These are phyloP conservation scores for Calonectria pseudoreteaudii DNA, from an alignment of 2,329 filamentous ascomycete species.

Conservation along the genomic window DNA sequence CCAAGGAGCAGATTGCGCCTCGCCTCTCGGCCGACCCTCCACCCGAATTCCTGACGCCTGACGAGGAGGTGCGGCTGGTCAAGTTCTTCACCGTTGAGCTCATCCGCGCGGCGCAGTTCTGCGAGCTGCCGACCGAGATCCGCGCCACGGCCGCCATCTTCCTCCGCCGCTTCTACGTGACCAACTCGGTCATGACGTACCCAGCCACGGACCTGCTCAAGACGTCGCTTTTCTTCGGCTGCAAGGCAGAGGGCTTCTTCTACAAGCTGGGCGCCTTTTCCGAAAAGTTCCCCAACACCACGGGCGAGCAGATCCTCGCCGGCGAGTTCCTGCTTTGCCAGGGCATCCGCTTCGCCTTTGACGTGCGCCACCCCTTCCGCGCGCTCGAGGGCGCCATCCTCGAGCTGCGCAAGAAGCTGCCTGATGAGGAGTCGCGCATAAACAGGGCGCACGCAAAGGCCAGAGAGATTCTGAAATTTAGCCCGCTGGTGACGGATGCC, in stretches of 20 bases:
- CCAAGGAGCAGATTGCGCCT: slow-evolving; percentile 69
- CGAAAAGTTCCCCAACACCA: slow-evolving; percentile 76
- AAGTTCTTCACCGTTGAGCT: slow-evolving; percentile 78
- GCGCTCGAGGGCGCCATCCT: slow-evolving; percentile 88
- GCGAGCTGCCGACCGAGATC: slow-evolving; percentile 63
- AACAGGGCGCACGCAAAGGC: slow-evolving; percentile 78
- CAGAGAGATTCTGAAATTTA: slow-evolving; percentile 79
- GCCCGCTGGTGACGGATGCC: slow-evolving; percentile 89
- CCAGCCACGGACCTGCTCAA: slow-evolving; percentile 90
- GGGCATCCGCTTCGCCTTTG: slow-evolving; percentile 91
- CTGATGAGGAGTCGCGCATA: slow-evolving; percentile 67
- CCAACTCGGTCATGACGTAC: slow-evolving; percentile 96
- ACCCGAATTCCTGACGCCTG: slow-evolving; percentile 83
- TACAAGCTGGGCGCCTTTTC: slow-evolving; percentile 74
- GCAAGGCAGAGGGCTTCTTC: slow-evolving; percentile 90
- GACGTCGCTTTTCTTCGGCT: slow-evolving; percentile 91
- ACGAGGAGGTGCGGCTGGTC: slow-evolving; percentile 86
- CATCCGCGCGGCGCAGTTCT: slow-evolving; percentile 67
- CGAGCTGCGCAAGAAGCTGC: slow-evolving; percentile 78
- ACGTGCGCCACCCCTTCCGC: slow-evolving; percentile 90
- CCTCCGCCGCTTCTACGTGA: slow-evolving; percentile 93
- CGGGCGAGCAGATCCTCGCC: slow-evolving; percentile 84
- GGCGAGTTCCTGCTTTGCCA: slow-evolving; percentile 95
- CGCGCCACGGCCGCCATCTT: slow-evolving; percentile 84
- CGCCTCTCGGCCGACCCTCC: slow-evolving; percentile 66